phyloP scores from a whole-genome alignment of 176 grass and related monocot genomes.

The Dendrocalamus sinicus region DNA sequence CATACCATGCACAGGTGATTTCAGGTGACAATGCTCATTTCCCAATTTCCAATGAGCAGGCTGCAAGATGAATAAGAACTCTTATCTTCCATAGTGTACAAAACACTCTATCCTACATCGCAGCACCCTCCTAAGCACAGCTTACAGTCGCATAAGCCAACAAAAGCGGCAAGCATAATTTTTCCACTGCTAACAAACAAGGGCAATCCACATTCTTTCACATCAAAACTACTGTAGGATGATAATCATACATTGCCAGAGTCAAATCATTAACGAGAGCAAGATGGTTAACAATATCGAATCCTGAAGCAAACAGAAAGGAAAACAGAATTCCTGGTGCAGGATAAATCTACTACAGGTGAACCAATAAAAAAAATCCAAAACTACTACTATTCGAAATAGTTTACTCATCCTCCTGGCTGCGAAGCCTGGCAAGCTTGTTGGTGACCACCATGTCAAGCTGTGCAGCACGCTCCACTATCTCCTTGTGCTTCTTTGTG shows the following conservation, averaged over 20 bases:
- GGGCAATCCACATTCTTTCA: neutral
- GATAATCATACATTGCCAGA: neutral
- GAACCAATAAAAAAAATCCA: neutral
- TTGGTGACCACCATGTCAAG: constrained; percentile 81
- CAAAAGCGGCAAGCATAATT: neutral
- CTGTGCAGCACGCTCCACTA: neutral
- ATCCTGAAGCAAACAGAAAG: constrained; percentile 8
- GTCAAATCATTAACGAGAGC: neutral
- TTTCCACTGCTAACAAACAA: neutral
- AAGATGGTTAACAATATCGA: neutral
- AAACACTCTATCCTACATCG: neutral
- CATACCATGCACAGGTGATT: neutral
- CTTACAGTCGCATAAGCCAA: neutral
- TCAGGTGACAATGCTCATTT: neutral
- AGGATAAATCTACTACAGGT: constrained; percentile 18
- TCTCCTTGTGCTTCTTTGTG: constrained; percentile 64
- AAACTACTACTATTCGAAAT: constrained; percentile 6
- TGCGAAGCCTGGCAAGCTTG: constrained; percentile 67
- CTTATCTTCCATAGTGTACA: neutral
- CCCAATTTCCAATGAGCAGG: neutral
- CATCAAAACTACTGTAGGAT: constrained; percentile 8
- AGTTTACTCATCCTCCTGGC: constrained; percentile 75
- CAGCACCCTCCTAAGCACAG: neutral
- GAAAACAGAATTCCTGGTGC: constrained; percentile 4
- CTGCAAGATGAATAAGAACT: neutral